A percentile compares a stretch with the other conserved stretches of the same genome.
These are phyloP conservation scores for Gaultheria prostrata DNA, from an alignment of 148 eudicot genomes.

Conservation along the genomic window DNA sequence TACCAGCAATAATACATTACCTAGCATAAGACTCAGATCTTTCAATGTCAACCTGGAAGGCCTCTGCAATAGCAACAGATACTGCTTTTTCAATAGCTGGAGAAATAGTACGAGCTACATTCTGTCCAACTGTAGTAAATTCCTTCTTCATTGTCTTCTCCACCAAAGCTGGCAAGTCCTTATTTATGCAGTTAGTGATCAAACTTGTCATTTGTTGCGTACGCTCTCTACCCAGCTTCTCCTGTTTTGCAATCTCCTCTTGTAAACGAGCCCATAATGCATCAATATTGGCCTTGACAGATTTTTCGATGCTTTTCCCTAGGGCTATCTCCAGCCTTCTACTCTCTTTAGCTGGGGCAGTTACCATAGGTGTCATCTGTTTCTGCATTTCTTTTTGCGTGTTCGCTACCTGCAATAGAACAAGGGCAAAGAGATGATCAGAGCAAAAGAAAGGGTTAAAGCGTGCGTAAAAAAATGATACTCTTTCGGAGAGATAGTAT, in stretches of 20 bases:
- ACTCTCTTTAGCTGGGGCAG: constrained; percentile 75
- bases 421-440: background rate
- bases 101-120: constrained; percentile 67
- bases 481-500: background rate
- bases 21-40: background rate
- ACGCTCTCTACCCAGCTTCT: constrained; percentile 64
- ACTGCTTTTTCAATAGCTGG: constrained; percentile 75
- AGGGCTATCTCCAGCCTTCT: constrained; percentile 74
- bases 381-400: constrained; percentile 77
- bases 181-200: constrained; percentile 53
- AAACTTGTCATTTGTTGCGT: constrained; percentile 54
- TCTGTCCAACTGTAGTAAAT: constrained; percentile 56
- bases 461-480: background rate
- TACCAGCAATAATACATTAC: background rate
- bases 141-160: constrained; percentile 83
- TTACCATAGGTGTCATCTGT: constrained; percentile 48
- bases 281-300: constrained; percentile 68
- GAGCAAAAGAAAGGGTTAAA: background rate
- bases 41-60: constrained; percentile 66
- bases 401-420: constrained; percentile 45
- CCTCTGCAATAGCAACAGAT: constrained; percentile 61
- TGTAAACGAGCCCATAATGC: constrained; percentile 81
- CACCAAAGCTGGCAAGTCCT: constrained; percentile 55
- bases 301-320: constrained; percentile 69
- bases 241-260: constrained; percentile 74